Conservation (phyloP, 1,284 basidiomycete genomes). For the Irpex sp. region DNA sequence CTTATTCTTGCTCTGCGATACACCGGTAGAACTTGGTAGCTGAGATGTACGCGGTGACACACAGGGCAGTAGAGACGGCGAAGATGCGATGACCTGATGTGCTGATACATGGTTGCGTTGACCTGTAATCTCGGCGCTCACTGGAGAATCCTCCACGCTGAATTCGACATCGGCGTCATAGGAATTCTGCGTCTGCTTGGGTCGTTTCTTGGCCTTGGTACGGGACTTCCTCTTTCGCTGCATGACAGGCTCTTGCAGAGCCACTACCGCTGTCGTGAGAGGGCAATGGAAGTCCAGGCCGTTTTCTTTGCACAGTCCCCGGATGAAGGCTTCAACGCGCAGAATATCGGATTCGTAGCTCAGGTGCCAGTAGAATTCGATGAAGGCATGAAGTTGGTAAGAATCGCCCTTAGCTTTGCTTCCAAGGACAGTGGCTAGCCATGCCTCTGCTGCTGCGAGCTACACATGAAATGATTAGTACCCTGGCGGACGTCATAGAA, state of each 20-base stretch:
- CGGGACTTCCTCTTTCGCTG: neutral
- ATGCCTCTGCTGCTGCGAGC: conserved; percentile 17
- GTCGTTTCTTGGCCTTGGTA: neutral
- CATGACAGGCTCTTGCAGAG: neutral
- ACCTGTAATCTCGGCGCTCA: neutral
- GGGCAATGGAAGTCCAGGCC: neutral
- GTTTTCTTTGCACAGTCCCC: neutral
- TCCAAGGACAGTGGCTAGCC: conserved; percentile 21
- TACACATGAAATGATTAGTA: conserved; percentile 3
- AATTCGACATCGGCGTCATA: neutral
- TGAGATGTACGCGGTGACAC: neutral
- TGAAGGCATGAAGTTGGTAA: conserved; percentile 17
- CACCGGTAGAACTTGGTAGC: neutral
- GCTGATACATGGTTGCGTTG: neutral
- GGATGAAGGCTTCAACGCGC: neutral
- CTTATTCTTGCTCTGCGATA: neutral
- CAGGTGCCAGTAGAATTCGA: conserved; percentile 26
- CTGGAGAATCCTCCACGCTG: neutral
- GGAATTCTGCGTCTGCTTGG: neutral
- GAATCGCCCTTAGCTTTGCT: conserved; percentile 1
- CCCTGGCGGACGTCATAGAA: neutral
- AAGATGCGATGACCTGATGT: neutral
- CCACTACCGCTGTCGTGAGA: neutral
- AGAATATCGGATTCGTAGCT: neutral
- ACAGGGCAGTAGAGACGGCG: neutral